These are phyloP conservation scores for Claviceps lovelessii DNA, from an alignment of 2,329 filamentous ascomycete genomes.

Conservation along the genomic window DNA sequence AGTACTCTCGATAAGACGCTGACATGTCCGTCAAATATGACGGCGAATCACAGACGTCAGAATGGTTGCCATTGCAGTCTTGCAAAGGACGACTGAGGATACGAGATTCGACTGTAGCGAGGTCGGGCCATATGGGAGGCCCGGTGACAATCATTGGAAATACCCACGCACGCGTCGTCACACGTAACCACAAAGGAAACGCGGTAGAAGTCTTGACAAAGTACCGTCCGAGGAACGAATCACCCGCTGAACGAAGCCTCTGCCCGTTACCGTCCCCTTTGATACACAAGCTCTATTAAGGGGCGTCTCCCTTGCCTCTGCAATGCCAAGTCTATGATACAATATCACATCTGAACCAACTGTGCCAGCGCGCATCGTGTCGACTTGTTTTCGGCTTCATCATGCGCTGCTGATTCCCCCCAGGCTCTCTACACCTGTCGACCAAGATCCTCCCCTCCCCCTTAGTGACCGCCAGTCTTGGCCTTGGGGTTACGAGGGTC, in stretches of 20 bases:
- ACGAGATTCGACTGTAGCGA: too few species aligned
- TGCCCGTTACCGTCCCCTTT: neutral
- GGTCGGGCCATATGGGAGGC: too few species aligned
- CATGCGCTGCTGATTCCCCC: neutral
- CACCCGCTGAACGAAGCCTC: neutral
- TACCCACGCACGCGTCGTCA: too few species aligned
- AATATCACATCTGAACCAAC: slow-evolving; percentile 16
- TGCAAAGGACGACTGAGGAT: too few species aligned
- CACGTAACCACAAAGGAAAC: neutral
- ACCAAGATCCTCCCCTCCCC: slow-evolving; percentile 7
- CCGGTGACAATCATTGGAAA: too few species aligned
- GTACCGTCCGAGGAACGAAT: neutral
- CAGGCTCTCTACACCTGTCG: slow-evolving; percentile 1
- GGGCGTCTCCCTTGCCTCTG: neutral
- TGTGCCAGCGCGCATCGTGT: too few species aligned
- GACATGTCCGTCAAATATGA: too few species aligned
- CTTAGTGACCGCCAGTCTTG: slow-evolving; percentile 34
- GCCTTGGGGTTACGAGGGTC: slow-evolving; percentile 74
- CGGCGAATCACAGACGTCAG: too few species aligned
- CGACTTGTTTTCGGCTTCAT: too few species aligned
- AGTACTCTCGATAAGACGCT: too few species aligned
- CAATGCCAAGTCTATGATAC: slow-evolving; percentile 28
- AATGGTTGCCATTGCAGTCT: too few species aligned
- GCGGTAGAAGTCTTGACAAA: neutral
- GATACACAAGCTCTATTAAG: neutral